These are phyloP conservation scores for Vitis rupestris DNA, from an alignment of 164 flowering plant genomes.

Conservation along the genomic window DNA sequence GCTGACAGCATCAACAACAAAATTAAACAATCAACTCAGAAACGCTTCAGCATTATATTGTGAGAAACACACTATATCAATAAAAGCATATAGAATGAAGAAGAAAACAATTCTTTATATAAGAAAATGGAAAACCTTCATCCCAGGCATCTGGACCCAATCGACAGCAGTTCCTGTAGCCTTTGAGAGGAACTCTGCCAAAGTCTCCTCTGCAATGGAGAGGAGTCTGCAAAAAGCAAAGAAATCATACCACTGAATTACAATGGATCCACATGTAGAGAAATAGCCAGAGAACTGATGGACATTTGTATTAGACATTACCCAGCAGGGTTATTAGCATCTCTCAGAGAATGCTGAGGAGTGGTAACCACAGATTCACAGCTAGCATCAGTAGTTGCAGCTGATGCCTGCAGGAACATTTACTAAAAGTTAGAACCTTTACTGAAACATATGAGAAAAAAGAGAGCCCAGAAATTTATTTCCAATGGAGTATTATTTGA, in stretches of 20 bases:
- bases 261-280: too few relatives aligned
- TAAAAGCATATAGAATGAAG: background rate
- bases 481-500: too few relatives aligned
- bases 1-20: conserved; percentile 32
- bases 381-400: conserved; percentile 59
- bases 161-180: conserved; percentile 93
- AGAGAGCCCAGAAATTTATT: too few relatives aligned
- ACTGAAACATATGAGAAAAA: too few relatives aligned
- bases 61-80: background rate
- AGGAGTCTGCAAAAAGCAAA: conserved; percentile 53
- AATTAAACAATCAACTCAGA: conserved; percentile 1
- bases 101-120: background rate
- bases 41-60: background rate
- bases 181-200: conserved; percentile 87
- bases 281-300: background rate
- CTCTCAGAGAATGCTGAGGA: conserved; percentile 65
- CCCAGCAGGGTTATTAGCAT: conserved; percentile 84
- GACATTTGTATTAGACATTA: conserved; percentile 13
- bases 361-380: conserved; percentile 74
- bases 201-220: conserved; percentile 79
- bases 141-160: conserved; percentile 97
- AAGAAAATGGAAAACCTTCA: conserved; percentile 53
- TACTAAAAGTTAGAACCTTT: background rate
- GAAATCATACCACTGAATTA: background rate
- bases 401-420: conserved; percentile 36